Evolutionary conservation across 225 moss, liverwort and hornwort species (phyloP), one percentile per base, ranked within the genome.

Genomic region (Pleurozium schreberi): DNA sequence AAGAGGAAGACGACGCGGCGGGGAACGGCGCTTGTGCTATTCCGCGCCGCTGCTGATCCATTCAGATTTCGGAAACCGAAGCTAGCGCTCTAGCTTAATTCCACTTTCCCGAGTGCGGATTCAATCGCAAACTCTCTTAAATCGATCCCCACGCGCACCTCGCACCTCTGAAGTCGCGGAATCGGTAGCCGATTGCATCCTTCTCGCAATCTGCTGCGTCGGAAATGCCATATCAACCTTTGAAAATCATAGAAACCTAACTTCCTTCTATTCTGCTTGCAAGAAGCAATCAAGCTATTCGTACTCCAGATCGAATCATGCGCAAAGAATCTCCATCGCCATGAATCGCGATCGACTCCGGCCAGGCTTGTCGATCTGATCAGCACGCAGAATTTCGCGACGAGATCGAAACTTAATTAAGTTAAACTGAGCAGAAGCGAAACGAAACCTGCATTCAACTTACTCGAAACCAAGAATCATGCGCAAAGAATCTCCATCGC

Each of bases 1-100:
- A 92, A n/a, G 92, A 88, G 40, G 93, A 86, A 60, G 91, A 64
- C 7, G 83, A 87, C 27, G 89, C 57, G 34, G 89, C 47, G 15
- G 63, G 68, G 45, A 76, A 58, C 69, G 50, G 20, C 59, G 78
- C 84, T 55, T 55, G 86, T 17, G 78, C 27, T n/a, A 78, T 23
- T 40, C 65, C 64, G 31, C 78, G 65, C 78, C 78, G 86, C 23
- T 66, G 86, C 38, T 86, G 86, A 78, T 86, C 86, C 86, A 86
- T 86, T 55, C 86, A 78, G 49, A 31, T 55, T 26, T 53, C 42
- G 8, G 4, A 53, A 84, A 84, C 69, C 68, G 26, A 84, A 28
- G n/a, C n/a, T n/a, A n/a, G 2, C 65, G 30, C 69, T 27, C 69
- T 67, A n/a, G 3, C 67, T 40, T 19, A 42, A 1, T 18, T 42